A percentile compares a stretch with the other conserved stretches of the same genome.
phyloP scores from a whole-genome alignment of 2,329 filamentous ascomycete species.

The Stemphylium beticola region DNA sequence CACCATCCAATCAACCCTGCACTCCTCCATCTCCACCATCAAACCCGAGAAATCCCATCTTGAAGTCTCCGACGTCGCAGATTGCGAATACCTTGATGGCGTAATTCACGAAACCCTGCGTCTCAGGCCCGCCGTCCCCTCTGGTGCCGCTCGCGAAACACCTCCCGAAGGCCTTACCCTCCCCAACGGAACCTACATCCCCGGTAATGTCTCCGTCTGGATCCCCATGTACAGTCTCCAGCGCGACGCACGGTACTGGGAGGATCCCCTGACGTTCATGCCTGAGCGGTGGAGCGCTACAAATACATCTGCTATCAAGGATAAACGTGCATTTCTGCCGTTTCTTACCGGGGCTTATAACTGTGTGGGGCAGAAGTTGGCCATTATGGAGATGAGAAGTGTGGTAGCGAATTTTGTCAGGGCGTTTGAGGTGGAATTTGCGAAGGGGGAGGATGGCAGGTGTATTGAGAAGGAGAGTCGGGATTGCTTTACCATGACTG shows the following conservation, averaged over 20 bases:
- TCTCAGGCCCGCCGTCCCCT: conserved; percentile 40
- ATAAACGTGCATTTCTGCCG: conserved; percentile 69
- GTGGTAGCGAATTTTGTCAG: conserved; percentile 66
- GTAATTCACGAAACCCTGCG: conserved; percentile 41
- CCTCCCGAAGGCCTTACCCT: conserved; percentile 41
- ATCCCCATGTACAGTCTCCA: conserved; percentile 41
- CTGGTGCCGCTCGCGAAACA: conserved; percentile 41
- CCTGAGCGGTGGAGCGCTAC: conserved; percentile 42
- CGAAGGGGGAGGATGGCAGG: conserved; percentile 32
- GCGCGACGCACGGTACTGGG: conserved; percentile 38
- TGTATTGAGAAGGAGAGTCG: conserved; percentile 25
- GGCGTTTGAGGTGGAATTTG: conserved; percentile 61
- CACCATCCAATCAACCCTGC: conserved; percentile 29
- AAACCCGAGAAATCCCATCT: conserved; percentile 28
- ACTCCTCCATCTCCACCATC: conserved; percentile 25
- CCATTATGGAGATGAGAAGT: conserved; percentile 68
- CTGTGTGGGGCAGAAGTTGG: conserved; percentile 72
- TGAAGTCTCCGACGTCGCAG: conserved; percentile 33
- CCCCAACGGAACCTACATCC: conserved; percentile 39
- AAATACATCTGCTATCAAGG: conserved; percentile 24
- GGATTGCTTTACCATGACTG: conserved; percentile 41
- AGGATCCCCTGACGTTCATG: conserved; percentile 31
- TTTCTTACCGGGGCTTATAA: conserved; percentile 72
- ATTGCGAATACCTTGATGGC: conserved; percentile 38
- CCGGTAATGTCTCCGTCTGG: conserved; percentile 37